Base-by-base conservation (phyloP, 495 filamentous ascomycete species). In the Aspergillus egyptiacus region DNA sequence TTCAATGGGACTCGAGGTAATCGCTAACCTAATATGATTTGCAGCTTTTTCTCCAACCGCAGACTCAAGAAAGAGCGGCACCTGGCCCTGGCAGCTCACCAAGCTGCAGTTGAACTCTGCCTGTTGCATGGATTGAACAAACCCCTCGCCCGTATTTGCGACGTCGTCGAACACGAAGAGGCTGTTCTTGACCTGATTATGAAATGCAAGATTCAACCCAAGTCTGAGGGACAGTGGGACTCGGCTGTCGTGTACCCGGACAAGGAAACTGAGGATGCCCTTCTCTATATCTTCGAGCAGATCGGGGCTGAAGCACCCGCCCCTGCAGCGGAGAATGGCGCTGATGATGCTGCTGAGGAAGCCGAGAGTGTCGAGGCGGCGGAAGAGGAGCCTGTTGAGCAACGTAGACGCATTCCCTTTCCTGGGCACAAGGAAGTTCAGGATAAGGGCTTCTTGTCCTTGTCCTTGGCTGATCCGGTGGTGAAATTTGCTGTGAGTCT, bases 401-500 rank as follows among this genome's bases (percentile, higher is more conserved):
- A 46, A 10, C 5, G 19, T 18, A 23, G 17, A 8, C 17, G 18
- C 10, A 8, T n/a, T 3, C 48, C 51, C 25, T 60, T 60, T 32
- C 58, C 50, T 38, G 46, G 53, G 32, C 42, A 52, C 44, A 53
- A 46, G 37, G 42, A 59, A 54, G 31, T 50, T 35, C 17, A 27
- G 15, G 50, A 62, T 30, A 54, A 58, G 31, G 54, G 60, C 17
- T 61, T 56, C 53, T 49, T 61, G 23, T 36, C 50, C 14, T 66
- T 83, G 5, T 64, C 79, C 6, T 53, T 94, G 32, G 61, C 63
- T 11, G 76, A 89, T 48, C 72, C 73, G 3, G 61, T 64, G 7
- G 58, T 86, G 54, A 89, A 87, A 60, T 91, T 91, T 68, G 80
- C 80, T 51, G 85, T 91, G 73, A 65, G 85, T 45, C 33, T 24